phyloP scores from a whole-genome alignment of 495 filamentous ascomycete species.

The Paragyromitra xinjiangensis region DNA sequence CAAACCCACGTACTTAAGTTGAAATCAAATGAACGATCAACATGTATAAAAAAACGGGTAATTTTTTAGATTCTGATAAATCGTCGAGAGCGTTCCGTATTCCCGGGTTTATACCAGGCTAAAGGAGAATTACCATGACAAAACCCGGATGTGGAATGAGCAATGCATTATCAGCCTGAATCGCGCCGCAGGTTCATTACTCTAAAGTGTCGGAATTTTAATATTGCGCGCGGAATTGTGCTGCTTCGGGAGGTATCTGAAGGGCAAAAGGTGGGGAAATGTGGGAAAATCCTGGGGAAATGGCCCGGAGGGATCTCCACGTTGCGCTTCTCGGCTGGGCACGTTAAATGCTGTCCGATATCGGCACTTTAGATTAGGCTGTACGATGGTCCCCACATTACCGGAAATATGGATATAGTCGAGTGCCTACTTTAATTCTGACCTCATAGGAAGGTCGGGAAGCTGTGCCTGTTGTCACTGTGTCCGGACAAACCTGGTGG shows the following conservation, averaged over 20 bases:
- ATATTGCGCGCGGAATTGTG: background rate
- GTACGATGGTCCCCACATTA: background rate
- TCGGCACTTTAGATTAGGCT: conserved; percentile 31
- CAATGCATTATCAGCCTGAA: conserved; percentile 28
- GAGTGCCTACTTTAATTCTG: background rate
- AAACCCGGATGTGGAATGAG: conserved; percentile 24
- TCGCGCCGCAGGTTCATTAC: background rate
- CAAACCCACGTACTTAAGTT: conserved; percentile 35
- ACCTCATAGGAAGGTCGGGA: background rate
- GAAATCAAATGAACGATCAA: background rate
- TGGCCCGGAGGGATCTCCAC: conserved; percentile 7
- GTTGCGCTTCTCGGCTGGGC: background rate
- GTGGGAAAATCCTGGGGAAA: conserved; percentile 35
- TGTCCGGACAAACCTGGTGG: background rate
- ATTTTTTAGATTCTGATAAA: conserved; percentile 14
- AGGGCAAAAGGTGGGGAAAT: conserved; percentile 16
- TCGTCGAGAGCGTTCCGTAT: background rate
- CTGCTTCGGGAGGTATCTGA: too few species aligned
- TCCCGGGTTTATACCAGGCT: conserved; percentile 27
- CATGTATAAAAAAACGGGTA: conserved; percentile 12
- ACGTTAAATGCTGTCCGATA: background rate
- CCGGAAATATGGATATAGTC: conserved; percentile 9
- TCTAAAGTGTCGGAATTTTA: too few species aligned
- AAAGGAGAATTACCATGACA: conserved; percentile 24
- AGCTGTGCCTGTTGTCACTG: background rate